Evolutionary conservation across 2,329 filamentous ascomycete species (phyloP), one percentile per base, ranked within the genome.

Genomic region (Metarhizium sp.): DNA sequence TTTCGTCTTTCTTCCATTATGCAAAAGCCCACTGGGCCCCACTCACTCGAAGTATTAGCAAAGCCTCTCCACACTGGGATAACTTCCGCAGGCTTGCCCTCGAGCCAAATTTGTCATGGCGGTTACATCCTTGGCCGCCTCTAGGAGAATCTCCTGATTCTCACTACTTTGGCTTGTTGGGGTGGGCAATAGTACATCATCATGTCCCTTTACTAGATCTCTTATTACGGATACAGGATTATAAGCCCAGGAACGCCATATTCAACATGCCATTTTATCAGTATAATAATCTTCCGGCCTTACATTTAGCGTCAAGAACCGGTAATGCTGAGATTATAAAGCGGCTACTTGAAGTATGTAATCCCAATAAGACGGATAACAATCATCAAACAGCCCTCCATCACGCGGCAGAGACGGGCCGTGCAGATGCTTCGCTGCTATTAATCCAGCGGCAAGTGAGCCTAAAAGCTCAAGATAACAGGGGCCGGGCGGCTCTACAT

Each of bases 61-160:
- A n/a, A n/a, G n/a, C n/a, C n/a, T 51, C 50, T 18, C n/a, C 36
- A 38, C 1, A 1, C 50, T 51, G 50, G 50, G 34, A 20, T 2
- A 51, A 51, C 0, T 51, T 51, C 1, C 7, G 50, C 36, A 0
- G 1, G 11, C 50, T 51, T 29, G 50, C 50, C 40, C 50, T 51
- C 50, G 50, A 51, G 42, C 50, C 50, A 51, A 51, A 51, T 29
- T 40, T 42, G 36, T 51, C 50, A 5, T 51, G 50, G 50, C 1
- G 20, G 42, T 40, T 51, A 18, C 50, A 51, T 30, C 50, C 50
- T 51, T 51, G 50, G 50, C 13, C 1, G 25, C 50, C 36, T 2
- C 1, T 51, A 25, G 50, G 50, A 18, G 50, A 51, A 16, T 51
- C 50, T 29, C 50, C 4, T 8, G 50, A 51, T 42, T 51, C 50